phyloP scores from a whole-genome alignment of 352 stramenopile species.

The Plasmopara viticola region DNA sequence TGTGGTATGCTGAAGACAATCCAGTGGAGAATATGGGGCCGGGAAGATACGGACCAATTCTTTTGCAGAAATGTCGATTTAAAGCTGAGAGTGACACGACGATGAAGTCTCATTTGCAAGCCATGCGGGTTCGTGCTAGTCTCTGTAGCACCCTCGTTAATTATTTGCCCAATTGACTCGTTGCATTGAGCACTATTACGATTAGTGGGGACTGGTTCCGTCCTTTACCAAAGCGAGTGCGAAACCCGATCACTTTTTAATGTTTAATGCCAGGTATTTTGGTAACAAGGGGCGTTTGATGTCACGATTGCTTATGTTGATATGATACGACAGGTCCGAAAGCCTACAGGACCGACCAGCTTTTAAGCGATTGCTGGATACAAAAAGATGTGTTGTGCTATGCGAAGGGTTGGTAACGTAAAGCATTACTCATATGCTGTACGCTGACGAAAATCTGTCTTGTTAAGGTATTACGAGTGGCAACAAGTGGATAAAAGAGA shows the following conservation, averaged over 20 bases:
- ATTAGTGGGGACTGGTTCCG: conserved; percentile 73
- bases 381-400: conserved; percentile 73
- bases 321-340: conserved; percentile 40
- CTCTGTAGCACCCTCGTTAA: too few relatives aligned
- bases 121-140: conserved; percentile 47
- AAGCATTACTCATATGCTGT: background rate
- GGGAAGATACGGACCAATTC: conserved; percentile 55
- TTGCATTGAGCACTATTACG: background rate
- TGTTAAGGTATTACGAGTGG: conserved; percentile 86
- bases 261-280: conserved; percentile 77
- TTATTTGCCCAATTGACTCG: too few relatives aligned
- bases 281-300: conserved; percentile 39
- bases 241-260: conserved; percentile 79
- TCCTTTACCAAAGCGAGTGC: conserved; percentile 72
- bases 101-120: conserved; percentile 34
- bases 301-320: conserved; percentile 34
- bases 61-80: conserved; percentile 20
- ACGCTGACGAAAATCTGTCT: background rate
- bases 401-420: conserved; percentile 52
- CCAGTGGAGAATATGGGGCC: conserved; percentile 78
- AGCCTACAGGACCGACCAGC: conserved; percentile 63
- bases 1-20: conserved; percentile 29
- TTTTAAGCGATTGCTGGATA: conserved; percentile 65
- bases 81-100: conserved; percentile 10
- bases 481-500: conserved; percentile 79